These are phyloP conservation scores for Auricularia cornea DNA, from an alignment of 768 basidiomycete species.

Conservation along the genomic window DNA sequence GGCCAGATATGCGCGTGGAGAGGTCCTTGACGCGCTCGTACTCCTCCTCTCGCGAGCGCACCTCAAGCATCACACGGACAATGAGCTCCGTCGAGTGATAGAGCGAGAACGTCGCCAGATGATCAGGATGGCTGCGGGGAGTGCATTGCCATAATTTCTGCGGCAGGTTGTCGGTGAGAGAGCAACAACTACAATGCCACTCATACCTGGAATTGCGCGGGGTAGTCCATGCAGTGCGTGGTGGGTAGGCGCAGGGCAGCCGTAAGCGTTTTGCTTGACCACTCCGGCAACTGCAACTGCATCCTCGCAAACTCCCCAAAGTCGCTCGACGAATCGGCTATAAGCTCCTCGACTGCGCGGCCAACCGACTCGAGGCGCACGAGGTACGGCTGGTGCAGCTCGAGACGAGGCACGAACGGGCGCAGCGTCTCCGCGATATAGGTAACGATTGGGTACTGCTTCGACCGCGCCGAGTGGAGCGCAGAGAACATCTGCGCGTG, in stretches of 20 bases:
- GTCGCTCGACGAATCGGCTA: slow-evolving; percentile 46
- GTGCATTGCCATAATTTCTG: slow-evolving; percentile 68
- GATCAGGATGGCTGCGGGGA: slow-evolving; percentile 60
- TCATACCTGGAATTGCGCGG: slow-evolving; percentile 60
- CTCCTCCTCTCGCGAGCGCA: slow-evolving; percentile 80
- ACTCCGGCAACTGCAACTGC: slow-evolving; percentile 39
- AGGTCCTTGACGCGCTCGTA: slow-evolving; percentile 66
- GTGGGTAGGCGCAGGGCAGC: slow-evolving; percentile 69
- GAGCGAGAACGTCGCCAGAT: slow-evolving; percentile 56
- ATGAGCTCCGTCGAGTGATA: slow-evolving; percentile 57
- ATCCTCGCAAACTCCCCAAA: slow-evolving; percentile 81
- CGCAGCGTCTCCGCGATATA: slow-evolving; percentile 52
- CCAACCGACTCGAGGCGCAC: slow-evolving; percentile 59
- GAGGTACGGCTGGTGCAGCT: slow-evolving; percentile 84
- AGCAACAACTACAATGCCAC: slow-evolving; percentile 18
- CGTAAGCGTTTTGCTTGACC: slow-evolving; percentile 56
- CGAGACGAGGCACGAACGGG: slow-evolving; percentile 54
- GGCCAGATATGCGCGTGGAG: slow-evolving; percentile 47
- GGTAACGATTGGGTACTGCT: slow-evolving; percentile 37
- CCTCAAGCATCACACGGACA: slow-evolving; percentile 73
- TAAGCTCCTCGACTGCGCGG: slow-evolving; percentile 40
- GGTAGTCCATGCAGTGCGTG: slow-evolving; percentile 61
- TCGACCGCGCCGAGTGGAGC: slow-evolving; percentile 34
- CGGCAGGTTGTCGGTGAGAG: slow-evolving; percentile 4
- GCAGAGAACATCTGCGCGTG: slow-evolving; percentile 55